Base-by-base conservation (phyloP, 306 rosid species). In the Potentilla sterilis region DNA sequence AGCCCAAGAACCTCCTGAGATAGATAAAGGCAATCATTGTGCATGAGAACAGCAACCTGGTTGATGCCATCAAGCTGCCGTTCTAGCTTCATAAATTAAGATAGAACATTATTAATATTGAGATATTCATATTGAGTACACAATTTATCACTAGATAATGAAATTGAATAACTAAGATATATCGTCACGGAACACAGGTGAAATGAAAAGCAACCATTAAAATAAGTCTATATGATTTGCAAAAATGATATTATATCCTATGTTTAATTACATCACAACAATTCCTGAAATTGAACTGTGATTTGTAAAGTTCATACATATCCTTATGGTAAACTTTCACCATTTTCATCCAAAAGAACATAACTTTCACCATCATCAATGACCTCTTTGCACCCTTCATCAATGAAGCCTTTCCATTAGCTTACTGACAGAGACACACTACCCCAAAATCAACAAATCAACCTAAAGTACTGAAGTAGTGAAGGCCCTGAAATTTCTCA, bases 1-100 rank as follows among this genome's bases (percentile, higher is more conserved):
- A 95, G 86, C 72, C 93, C 98, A 74, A 89, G 96, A 78, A 89
- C 85, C 87, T 95, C 97, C 80, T 92, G 97, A 75, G 93, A 95
- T 44, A 92, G 79, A 87, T 87, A 89, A 41, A 95, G 93, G 85
- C 97, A 95, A 81, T 92, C 98, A 84, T 92, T 92, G 75, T 92
- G 97, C 91, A 95, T 83, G 82, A 95, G 91, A 74, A 87, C 89
- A 69, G 92, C 93, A 66, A 80, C 96, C 77, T 90, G 98, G 77
- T 95, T 92, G 89, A 95, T 83, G 83, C 92, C 75, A 77, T 85
- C 86, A 81, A 95, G 97, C 93, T 89, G 97, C 83, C 95, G 89
- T 81, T 90, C 98, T 92, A 92, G 97, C 98, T 95, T 92, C 95
- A 92, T 85, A 90, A 83, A 79, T 78, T 82, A 87, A 78, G 65